A percentile compares a stretch with the other conserved stretches of the same genome.
These are phyloP conservation scores for Backusella westeae DNA, from an alignment of 192 early-diverging fungal species.

Conservation along the genomic window DNA sequence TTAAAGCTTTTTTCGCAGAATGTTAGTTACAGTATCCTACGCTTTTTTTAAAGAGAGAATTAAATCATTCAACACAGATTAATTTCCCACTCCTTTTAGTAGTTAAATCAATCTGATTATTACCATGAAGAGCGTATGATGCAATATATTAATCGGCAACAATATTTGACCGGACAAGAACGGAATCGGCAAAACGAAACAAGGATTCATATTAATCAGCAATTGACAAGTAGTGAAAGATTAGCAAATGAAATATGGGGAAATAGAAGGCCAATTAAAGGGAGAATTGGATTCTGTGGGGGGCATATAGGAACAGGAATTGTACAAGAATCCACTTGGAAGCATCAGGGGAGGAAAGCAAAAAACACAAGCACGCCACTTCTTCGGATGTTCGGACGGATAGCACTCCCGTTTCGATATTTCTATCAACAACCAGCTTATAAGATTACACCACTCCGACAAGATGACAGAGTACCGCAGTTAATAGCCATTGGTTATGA, in stretches of 20 bases:
- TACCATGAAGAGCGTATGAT: not conserved
- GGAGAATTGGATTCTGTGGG: not conserved
- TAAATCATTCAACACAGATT: not conserved
- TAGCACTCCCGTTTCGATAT: not conserved
- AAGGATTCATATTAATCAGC: not conserved
- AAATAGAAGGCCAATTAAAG: not conserved
- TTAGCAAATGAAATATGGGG: not conserved
- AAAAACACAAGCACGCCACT: not conserved
- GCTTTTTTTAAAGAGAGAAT: not conserved
- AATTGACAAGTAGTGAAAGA: not conserved
- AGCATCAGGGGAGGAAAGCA: not conserved
- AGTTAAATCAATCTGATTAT: not conserved
- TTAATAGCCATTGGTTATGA: not conserved
- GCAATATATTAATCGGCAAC: not conserved
- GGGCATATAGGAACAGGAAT: not conserved
- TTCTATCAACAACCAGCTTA: not conserved
- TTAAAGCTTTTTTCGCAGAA: not conserved
- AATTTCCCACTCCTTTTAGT: not conserved
- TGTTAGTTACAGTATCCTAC: not conserved
- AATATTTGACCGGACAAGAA: not conserved
- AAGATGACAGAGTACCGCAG: not conserved
- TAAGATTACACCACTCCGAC: not conserved
- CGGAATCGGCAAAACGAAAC: not conserved
- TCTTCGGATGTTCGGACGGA: not conserved
- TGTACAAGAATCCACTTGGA: not conserved